Evolutionary conservation across 1,284 basidiomycete genomes (phyloP).

Genomic region (Pseudozyma sp.): DNA sequence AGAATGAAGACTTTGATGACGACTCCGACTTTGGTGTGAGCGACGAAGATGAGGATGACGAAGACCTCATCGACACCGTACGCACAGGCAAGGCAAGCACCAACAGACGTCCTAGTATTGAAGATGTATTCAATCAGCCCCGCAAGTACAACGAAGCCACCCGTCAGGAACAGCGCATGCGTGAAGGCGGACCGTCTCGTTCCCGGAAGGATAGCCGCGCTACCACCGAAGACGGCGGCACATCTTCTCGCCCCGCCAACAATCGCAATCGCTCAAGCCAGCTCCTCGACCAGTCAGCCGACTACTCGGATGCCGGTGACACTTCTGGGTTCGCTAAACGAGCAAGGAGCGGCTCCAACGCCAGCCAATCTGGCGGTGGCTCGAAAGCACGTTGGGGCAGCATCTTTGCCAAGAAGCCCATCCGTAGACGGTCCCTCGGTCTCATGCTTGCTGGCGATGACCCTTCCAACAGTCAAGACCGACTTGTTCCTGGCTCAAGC

Average conservation of each 20-base stretch:
- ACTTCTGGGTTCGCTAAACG: conserved; percentile 26
- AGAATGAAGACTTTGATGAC: conserved; percentile 71
- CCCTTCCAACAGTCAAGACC: conserved; percentile 36
- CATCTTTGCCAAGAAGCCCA: conserved; percentile 51
- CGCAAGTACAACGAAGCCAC: conserved; percentile 51
- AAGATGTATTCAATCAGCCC: conserved; percentile 52
- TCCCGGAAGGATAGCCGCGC: conserved; percentile 45
- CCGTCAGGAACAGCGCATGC: conserved; percentile 50
- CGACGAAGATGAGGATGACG: conserved; percentile 73
- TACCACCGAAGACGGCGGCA: conserved; percentile 22
- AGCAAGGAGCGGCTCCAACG: conserved; percentile 39
- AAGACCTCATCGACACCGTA: conserved; percentile 50
- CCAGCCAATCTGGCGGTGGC: conserved; percentile 32
- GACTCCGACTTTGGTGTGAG: conserved; percentile 74
- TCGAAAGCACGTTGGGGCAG: conserved; percentile 38
- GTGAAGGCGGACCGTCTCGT: conserved; percentile 35
- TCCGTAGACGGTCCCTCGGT: conserved; percentile 48
- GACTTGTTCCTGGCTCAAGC: conserved; percentile 26
- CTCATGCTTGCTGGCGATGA: conserved; percentile 37
- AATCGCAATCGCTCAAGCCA: conserved; percentile 40
- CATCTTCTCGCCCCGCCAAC: conserved; percentile 18
- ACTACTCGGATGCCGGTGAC: conserved; percentile 28
- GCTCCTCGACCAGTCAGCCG: conserved; percentile 36
- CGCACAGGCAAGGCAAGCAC: conserved; percentile 41
- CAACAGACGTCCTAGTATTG: conserved; percentile 57